Base-by-base conservation (phyloP, 2,329 filamentous ascomycete genomes). In the Akanthomyces uredinophilus region DNA sequence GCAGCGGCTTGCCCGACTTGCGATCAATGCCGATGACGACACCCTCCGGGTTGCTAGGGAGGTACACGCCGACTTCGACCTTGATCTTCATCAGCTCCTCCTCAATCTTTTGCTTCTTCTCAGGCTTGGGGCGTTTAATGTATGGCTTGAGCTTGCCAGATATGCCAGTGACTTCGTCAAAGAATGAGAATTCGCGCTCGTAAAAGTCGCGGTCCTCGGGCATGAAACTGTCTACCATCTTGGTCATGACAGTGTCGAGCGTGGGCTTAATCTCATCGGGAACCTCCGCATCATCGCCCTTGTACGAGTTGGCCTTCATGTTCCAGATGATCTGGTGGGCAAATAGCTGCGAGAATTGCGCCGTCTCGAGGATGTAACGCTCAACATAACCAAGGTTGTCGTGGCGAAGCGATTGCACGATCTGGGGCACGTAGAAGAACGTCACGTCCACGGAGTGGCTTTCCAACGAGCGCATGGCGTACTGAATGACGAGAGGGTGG, bases 291-390 rank as follows among this genome's bases (percentile, higher is more conserved):
- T 97, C 92, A 69, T 99, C 94, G 67, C 99, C 96, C 74, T 97
- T 99, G 82, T 91, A 99, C 1, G 93, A 91, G 74, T 99, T 99
- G 37, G 95, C 95, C 74, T 98, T 99, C 89, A 99, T 99, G 73
- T 99, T 99, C 95, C 96, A 99, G 72, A 99, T 99, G 67, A 99
- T 98, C 70, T 99, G 95, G 74, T 99, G 96, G 2, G 96, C 94
- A 75, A 99, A 99, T 10, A 98, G 79, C 74, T 98, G 95, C n/a
- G 95, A 98, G 71, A 96, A 93, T 69, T 96, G 94, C 1, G 93
- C 95, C 0, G 96, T 97, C 77, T 99, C 95, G 18, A 98, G 82
- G 61, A 99, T 98, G 71, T 97, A 99, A 50, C 94, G 86, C 75
- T 97, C 92, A 2, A 97, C 93, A 71, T 99, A 99, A 61, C 95